Percentiles rank a stretch among this genome's conserved stretches.
phyloP scores from a whole-genome alignment of 371 early-diverging fungal genomes.

The Mucor plumbeus region DNA sequence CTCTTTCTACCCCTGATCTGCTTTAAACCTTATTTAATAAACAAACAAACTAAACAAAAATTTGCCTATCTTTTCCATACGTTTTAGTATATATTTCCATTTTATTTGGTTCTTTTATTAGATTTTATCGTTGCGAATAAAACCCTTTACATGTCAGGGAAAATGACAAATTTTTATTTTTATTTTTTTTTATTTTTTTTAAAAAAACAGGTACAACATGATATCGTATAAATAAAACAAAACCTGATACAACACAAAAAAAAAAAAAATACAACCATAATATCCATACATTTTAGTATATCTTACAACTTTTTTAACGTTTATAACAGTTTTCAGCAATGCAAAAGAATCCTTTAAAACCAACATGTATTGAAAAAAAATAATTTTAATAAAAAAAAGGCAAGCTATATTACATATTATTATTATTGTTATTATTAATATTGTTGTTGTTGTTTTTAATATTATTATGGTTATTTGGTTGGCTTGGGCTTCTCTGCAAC shows the following conservation, averaged over 20 bases:
- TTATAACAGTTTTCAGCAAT: no score
- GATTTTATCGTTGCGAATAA: not conserved
- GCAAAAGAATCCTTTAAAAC: no score
- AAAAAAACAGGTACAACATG: no score
- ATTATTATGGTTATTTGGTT: not conserved
- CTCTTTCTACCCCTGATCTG: conserved; percentile 1
- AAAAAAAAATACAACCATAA: not conserved
- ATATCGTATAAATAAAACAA: no score
- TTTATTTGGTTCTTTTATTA: not conserved
- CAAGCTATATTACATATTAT: not conserved
- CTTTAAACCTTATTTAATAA: conserved; percentile 11
- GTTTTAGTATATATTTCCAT: conserved; percentile 9
- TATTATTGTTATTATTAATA: conserved; percentile 6
- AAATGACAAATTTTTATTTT: not conserved
- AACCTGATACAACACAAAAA: not conserved
- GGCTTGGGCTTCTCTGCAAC: conserved; percentile 23
- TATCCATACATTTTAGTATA: no score
- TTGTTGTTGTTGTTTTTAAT: conserved; percentile 4
- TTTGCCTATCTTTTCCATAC: not conserved
- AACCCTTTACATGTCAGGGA: not conserved
- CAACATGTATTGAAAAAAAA: no score
- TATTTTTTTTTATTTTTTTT: no score
- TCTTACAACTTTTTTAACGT: no score
- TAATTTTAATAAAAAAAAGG: no score
- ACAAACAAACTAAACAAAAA: conserved; percentile 10